phyloP scores from a whole-genome alignment of 495 filamentous ascomycete species.

The Jackrogersella multiformis region DNA sequence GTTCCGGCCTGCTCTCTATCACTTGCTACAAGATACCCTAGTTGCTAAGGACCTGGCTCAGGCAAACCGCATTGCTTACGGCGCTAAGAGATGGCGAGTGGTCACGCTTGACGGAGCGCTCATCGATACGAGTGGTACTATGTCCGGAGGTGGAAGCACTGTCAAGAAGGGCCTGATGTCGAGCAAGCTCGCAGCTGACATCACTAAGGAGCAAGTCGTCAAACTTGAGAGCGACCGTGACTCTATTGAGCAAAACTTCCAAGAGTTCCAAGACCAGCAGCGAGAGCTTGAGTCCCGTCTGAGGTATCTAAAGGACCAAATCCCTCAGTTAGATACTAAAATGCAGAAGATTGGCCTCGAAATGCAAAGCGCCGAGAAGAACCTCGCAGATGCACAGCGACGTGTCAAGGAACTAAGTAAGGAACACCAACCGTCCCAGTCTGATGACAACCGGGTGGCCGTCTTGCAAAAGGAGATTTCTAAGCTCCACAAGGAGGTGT shows the following conservation, averaged over 20 bases:
- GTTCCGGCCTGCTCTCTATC: conserved; percentile 93
- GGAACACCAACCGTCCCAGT: conserved; percentile 79
- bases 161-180: conserved; percentile 94
- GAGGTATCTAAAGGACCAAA: conserved; percentile 77
- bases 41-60: conserved; percentile 93
- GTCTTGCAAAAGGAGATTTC: conserved; percentile 79
- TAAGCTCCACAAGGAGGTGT: conserved; percentile 78
- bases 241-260: conserved; percentile 78
- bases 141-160: conserved; percentile 94
- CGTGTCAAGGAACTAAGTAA: conserved; percentile 82
- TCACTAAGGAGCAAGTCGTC: conserved; percentile 83
- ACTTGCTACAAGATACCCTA: conserved; percentile 89
- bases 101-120: conserved; percentile 95
- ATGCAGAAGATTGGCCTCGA: conserved; percentile 94
- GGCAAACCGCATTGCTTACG: conserved; percentile 96
- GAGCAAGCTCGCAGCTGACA: conserved; percentile 86
- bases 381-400: conserved; percentile 83
- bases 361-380: conserved; percentile 83
- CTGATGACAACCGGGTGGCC: conserved; percentile 75
- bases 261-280: conserved; percentile 81
- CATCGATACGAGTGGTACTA: conserved; percentile 96
- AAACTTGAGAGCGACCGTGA: conserved; percentile 90
- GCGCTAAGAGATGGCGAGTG: conserved; percentile 90
- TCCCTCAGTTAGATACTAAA: conserved; percentile 85
- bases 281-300: conserved; percentile 77